Evolutionary conservation across 306 rosid genomes (phyloP), one percentile per base, ranked within the genome.

Genomic region (Oxytropis ochrocephala): DNA sequence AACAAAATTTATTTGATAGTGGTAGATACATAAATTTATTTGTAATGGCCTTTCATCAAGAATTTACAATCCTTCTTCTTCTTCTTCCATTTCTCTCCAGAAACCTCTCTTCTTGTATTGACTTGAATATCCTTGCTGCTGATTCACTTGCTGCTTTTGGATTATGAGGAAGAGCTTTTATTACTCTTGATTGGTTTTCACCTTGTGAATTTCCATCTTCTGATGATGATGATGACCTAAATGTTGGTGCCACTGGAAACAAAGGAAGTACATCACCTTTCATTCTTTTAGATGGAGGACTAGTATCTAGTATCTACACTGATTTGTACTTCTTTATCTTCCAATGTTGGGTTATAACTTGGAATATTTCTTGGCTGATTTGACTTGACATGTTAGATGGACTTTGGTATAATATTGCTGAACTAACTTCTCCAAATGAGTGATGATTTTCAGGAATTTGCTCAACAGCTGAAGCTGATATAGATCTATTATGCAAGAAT

Each of bases 161-260:
- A 86, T 88, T 85, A 60, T 82, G 85, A 50, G 98, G 96, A 64
- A 84, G 62, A 72, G 85, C 96, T 81, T 82, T 89, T 62, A 92
- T 86, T 6, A 79, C 90, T 33, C 69, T 57, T 7, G 85, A 57
- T n/a, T 66, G 88, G 12, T 74, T 71, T 44, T 86, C 85, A 42
- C 30, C 77, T 3, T 67, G 74, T 3, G 61, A 67, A 62, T 76
- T 73, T 29, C 49, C 73, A 70, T 81, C 77, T 5, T 70, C 44
- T 6, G 80, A 61, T 35, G 76, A 78, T 5, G 73, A 39, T 6
- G 79, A 61, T 35, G 76, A 78, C 63, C 71, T 71, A 38, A 41
- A 43, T 32, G 86, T 78, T 8, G 95, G 95, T 6, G 80, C 80
- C 14, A 64, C 41, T 3, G 96, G 98, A 69, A 89, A 87, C 75